phyloP scores from a whole-genome alignment of 225 moss, liverwort and hornwort species.

The Bryoerythrophyllum caledonicum region DNA sequence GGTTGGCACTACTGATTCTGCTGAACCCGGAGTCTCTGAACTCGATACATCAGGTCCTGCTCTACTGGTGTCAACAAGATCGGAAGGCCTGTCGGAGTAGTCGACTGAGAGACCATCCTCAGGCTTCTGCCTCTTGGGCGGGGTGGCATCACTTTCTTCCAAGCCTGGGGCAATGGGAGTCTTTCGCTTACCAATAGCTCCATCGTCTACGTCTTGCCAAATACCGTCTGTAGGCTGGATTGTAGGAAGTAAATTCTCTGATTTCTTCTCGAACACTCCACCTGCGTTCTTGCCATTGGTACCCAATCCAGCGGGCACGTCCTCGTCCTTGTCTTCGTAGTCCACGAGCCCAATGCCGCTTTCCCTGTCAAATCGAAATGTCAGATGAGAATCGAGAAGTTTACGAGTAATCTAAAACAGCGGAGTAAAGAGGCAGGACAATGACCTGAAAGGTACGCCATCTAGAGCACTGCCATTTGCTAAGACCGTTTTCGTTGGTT shows the following conservation, averaged over 20 bases:
- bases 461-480: conserved; percentile 65
- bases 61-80: conserved; percentile 30
- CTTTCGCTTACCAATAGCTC: conserved; percentile 67
- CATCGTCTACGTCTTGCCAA: conserved; percentile 83
- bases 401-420: not conserved
- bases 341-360: conserved; percentile 74
- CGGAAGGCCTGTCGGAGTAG: conserved; percentile 34
- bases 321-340: conserved; percentile 96
- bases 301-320: conserved; percentile 52
- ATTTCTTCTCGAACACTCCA: conserved; percentile 49
- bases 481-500: conserved; percentile 45
- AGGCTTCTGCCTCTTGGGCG: conserved; percentile 73
- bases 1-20: conserved; percentile 19
- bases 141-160: conserved; percentile 41
- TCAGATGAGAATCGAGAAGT: conserved; percentile 14
- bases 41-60: conserved; percentile 23
- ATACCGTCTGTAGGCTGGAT: conserved; percentile 69
- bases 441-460: conserved; percentile 73
- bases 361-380: conserved; percentile 39
- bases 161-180: conserved; percentile 37
- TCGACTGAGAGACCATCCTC: conserved; percentile 39
- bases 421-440: conserved; percentile 27
- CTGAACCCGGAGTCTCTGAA: conserved; percentile 24
- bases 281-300: conserved; percentile 57
- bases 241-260: conserved; percentile 37